Base-by-base conservation (phyloP, 257 asterid genomes). In the Schizonepeta tenuifolia region DNA sequence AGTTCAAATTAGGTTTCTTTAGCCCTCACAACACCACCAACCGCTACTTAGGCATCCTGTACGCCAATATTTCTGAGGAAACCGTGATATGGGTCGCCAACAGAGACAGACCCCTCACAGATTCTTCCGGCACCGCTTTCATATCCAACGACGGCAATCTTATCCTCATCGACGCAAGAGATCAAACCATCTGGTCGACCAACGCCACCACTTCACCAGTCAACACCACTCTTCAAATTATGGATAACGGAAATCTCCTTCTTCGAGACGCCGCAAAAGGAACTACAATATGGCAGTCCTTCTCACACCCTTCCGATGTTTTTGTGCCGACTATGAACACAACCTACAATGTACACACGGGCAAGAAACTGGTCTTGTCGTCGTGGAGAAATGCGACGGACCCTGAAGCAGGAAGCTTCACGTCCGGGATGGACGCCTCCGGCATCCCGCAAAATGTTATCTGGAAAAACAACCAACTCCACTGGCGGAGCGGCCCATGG, bases 401-500 rank as follows among this genome's bases (percentile, higher is more conserved):
- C 33, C 86, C 89, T 24, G 38, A 9, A 44, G n/a, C 28, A 0
- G 89, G 89, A 12, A 70, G 33, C 60, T 81, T 81, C 74, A 76
- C 83, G 0, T 5, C 47, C 2, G 82, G 83, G 1, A 65, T 77
- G 10, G 68, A 65, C 6, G 75, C 57, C 2, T 20, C 18, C 56
- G 5, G n/a, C 35, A 26, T 67, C 38, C 72, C 80, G 5, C 86
- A 84, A 7, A 57, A 78, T 2, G 53, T 24, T 31, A 77, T 44
- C 15, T 72, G 82, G 83, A 57, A 72, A 2, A 71, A 76, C 12
- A 77, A 66, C 13, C 70, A 36, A 2, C 76, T 78, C 5, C 70
- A 58, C 58, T 82, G 83, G 83, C 57, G 82, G 71, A 82, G 82
- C 56, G 89, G 89, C 1, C 87, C 83, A 0, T 85, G 87, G 85